These are phyloP conservation scores for Microstroma glucosiphilum DNA, from an alignment of 1,284 basidiomycete species.

Conservation along the genomic window DNA sequence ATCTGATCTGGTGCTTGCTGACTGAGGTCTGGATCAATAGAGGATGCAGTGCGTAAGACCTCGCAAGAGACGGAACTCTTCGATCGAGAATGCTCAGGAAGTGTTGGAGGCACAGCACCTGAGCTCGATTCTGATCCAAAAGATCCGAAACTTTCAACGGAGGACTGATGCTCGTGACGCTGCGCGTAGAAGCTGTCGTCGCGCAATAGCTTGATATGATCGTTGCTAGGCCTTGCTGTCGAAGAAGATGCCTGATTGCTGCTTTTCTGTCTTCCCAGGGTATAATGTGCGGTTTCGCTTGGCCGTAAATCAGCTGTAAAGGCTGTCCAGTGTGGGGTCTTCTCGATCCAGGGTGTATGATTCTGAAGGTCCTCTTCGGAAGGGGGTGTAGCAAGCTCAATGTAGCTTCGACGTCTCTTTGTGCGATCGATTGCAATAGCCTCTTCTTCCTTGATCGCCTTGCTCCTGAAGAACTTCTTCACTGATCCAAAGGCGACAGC, in stretches of 20 bases:
- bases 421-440: not conserved
- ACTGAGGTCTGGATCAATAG: no score
- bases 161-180: not conserved
- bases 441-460: not conserved
- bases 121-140: not conserved
- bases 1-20: not conserved
- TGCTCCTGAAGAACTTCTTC: constrained; percentile 4
- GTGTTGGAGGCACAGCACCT: no score
- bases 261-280: not conserved
- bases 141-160: not conserved
- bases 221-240: not conserved
- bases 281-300: not conserved
- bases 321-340: not conserved
- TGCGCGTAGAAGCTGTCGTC: not conserved
- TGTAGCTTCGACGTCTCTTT: not conserved
- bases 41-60: no score
- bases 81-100: no score
- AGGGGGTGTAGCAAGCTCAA: constrained; percentile 1
- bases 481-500: not conserved
- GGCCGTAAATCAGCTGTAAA: not conserved
- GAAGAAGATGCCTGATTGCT: not conserved
- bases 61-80: no score
- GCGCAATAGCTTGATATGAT: not conserved
- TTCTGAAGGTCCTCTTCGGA: no score
- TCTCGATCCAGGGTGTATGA: no score